These are phyloP conservation scores for Boletus barrowsii DNA, from an alignment of 768 basidiomycete species.

Conservation along the genomic window DNA sequence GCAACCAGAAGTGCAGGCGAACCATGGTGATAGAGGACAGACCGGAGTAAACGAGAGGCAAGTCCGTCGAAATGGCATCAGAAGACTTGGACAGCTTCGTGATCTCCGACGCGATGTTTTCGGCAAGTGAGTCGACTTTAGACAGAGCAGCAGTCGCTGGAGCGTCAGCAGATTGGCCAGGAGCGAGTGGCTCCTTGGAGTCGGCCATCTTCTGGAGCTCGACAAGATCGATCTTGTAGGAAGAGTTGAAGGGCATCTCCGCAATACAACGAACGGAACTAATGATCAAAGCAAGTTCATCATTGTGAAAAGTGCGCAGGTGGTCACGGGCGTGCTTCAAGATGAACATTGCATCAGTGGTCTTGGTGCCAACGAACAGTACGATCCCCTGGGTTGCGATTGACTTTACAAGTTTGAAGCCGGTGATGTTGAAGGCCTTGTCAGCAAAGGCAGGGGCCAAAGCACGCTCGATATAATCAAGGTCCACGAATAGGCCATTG, in stretches of 20 bases:
- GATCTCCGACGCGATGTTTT: constrained; percentile 33
- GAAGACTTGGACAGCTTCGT: constrained; percentile 26
- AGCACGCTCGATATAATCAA: constrained; percentile 17
- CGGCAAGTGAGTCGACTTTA: constrained; percentile 26
- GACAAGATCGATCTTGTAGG: constrained; percentile 16
- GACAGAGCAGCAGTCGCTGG: constrained; percentile 13
- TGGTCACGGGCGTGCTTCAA: constrained; percentile 13
- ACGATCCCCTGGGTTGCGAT: constrained; percentile 3
- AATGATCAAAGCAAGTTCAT: constrained; percentile 9
- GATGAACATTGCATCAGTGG: constrained; percentile 6
- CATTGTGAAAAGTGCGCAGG: constrained; percentile 2
- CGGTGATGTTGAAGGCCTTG: constrained; percentile 1
- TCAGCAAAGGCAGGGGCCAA: constrained; percentile 13
- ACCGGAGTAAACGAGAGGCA: constrained; percentile 32
- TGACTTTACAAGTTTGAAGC: constrained; percentile 15
- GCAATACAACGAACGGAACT: constrained; percentile 9
- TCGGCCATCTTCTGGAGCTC: constrained; percentile 11
- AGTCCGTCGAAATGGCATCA: constrained; percentile 26
- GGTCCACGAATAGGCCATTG: constrained; percentile 15
- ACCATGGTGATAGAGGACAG: constrained; percentile 31
- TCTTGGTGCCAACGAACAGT: constrained; percentile 4
- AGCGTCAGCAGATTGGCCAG: constrained; percentile 3
- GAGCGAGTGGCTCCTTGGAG: constrained; percentile 5
- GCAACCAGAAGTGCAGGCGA: constrained; percentile 33
- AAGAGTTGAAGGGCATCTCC: constrained; percentile 15